These are phyloP conservation scores for Leptomonas pyrrhocoris DNA, from an alignment of 208 protist genomes.

Conservation along the genomic window DNA sequence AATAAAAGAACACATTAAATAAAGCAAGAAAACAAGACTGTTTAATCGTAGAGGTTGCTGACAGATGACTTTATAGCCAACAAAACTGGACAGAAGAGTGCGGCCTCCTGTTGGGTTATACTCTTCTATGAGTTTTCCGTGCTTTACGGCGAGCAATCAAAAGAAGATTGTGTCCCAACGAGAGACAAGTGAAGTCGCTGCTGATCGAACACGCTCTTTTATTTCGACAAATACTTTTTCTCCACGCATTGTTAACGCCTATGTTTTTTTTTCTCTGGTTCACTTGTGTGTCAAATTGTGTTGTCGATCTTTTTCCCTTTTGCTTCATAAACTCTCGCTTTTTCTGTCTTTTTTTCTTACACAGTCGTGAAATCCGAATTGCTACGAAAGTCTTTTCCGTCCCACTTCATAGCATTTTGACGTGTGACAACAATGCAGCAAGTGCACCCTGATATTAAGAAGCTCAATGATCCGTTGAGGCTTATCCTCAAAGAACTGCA, in stretches of 20 bases:
- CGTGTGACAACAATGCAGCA: slow-evolving; percentile 51
- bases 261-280: neutral
- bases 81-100: no score
- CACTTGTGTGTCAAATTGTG: neutral
- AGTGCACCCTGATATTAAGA: slow-evolving; percentile 82
- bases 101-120: no score
- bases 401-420: neutral
- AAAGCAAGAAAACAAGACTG: no score
- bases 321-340: neutral
- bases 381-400: neutral
- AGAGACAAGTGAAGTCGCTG: no score
- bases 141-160: no score
- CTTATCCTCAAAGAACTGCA: slow-evolving; percentile 81
- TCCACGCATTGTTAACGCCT: neutral
- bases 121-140: no score
- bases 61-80: no score
- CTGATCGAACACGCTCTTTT: no score
- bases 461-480: slow-evolving; percentile 76
- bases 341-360: no score
- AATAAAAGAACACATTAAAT: no score
- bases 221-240: neutral
- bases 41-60: no score
- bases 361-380: neutral
- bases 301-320: neutral
- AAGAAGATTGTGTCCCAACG: no score